These are phyloP conservation scores for Gaeumannomyces tritici DNA, from an alignment of 2,329 filamentous ascomycete genomes.

Conservation along the genomic window DNA sequence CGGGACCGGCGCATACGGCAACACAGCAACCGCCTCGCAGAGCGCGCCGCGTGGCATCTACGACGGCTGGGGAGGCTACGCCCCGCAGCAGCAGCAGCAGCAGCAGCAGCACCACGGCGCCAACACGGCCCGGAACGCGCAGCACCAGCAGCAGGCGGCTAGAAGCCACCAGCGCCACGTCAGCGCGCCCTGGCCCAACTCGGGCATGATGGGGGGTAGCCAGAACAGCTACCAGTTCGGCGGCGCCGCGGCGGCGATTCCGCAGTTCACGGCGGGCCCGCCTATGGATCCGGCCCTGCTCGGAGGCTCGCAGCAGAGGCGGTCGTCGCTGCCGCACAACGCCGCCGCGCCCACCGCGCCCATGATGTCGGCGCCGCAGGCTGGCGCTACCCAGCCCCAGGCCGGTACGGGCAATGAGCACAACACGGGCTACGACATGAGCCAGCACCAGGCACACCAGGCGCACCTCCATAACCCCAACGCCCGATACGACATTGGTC, in stretches of 20 bases:
- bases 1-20: background rate
- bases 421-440: background rate
- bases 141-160: background rate
- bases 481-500: background rate
- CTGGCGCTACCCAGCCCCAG: background rate
- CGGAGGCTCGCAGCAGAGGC: background rate
- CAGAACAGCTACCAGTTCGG: conserved; percentile 1
- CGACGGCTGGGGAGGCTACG: background rate
- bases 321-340: conserved; percentile 1
- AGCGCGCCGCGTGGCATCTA: background rate
- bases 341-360: background rate
- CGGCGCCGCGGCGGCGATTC: background rate
- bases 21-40: background rate
- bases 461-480: background rate
- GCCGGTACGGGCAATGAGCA: background rate
- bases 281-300: background rate
- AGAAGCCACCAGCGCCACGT: conserved; percentile 1
- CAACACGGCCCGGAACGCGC: background rate
- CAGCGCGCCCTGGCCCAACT: background rate
- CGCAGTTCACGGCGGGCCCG: background rate
- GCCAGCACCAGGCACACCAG: background rate
- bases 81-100: background rate
- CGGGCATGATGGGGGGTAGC: background rate
- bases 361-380: background rate
- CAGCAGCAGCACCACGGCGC: background rate